Evolutionary conservation across 805 yeast genomes (phyloP), one percentile per base, ranked within the genome.

Genomic region (Ogataea angusta): DNA sequence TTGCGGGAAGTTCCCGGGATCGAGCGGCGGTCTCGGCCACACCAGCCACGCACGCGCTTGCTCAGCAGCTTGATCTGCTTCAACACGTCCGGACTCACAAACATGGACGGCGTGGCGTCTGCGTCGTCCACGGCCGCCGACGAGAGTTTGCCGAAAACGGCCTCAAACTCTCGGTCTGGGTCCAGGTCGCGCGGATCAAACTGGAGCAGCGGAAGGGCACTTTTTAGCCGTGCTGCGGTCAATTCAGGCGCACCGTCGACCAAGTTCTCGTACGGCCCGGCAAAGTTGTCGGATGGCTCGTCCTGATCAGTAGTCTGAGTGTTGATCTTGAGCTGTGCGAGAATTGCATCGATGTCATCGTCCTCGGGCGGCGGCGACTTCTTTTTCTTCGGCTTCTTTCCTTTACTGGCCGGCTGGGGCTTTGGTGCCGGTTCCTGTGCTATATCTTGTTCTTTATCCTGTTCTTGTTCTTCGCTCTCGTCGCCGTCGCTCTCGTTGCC

Each of bases 1-100:
- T 84, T 83, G 47, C 88, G 71, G 0, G 78, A 62, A 1, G 86
- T 76, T 19, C 91, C 91, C 0, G 96, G 96, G 3, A 85, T 76
- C 5, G 78, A 66, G 34, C 83, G 63, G 46, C 81, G 76, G 53
- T 86, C 95, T 47, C 76, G 75, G 0, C 95, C 95, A 32, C 88
- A 84, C 95, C 95, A 87, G 17, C 88, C 89, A 52, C 85, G 71
- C 1, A 85, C 78, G n/a, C 74, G 57, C 40, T 72, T 67, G 6
- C 77, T 72, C 63, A 72, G 47, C 61, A 72, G 71, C 51, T 78
- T 82, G 49, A 82, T 75, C 53, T 81, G 86, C 36, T 70, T 75
- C 42, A 84, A 60, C 14, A 78, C 74, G 46, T 82, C 89, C 0
- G 90, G 91, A 0, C 85, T 74, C 0, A 79, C 73, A 25, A 82